These are phyloP conservation scores for Brasilioporus rufonigricans DNA, from an alignment of 768 basidiomycete species.

Conservation along the genomic window DNA sequence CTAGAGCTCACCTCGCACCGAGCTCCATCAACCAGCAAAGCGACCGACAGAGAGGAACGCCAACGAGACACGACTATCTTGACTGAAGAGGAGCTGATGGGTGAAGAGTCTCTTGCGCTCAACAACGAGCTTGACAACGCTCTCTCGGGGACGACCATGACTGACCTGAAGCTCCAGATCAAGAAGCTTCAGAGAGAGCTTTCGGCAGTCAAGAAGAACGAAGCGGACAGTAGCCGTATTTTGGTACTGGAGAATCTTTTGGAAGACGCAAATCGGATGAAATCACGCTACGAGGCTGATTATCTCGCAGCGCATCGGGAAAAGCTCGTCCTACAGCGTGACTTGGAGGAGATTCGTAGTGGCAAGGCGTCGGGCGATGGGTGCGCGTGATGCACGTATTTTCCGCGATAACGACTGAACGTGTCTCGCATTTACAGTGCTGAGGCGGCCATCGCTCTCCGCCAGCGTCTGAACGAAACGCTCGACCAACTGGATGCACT, in stretches of 20 bases:
- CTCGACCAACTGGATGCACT: conserved; percentile 76
- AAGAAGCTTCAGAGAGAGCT: conserved; percentile 80
- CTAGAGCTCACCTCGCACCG: conserved; percentile 69
- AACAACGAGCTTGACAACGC: conserved; percentile 89
- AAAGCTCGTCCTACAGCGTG: conserved; percentile 73
- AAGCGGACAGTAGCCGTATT: conserved; percentile 71
- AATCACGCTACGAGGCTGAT: conserved; percentile 83
- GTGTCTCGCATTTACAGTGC: conserved; percentile 43
- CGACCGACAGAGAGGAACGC: conserved; percentile 19
- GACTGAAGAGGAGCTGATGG: conserved; percentile 48
- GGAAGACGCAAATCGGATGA: conserved; percentile 89
- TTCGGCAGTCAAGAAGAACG: conserved; percentile 67
- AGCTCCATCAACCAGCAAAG: conserved; percentile 34
- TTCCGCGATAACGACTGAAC: conserved; percentile 1
- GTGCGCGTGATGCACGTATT: conserved; percentile 39
- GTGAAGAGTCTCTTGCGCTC: conserved; percentile 58
- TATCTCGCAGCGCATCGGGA: conserved; percentile 83
- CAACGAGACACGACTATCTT: conserved; percentile 27
- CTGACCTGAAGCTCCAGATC: conserved; percentile 87
- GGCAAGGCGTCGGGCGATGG: conserved; percentile 84
- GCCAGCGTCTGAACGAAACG: conserved; percentile 84
- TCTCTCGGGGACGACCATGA: conserved; percentile 81
- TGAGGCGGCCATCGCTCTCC: conserved; percentile 85
- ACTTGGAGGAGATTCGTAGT: conserved; percentile 85
- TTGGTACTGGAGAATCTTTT: conserved; percentile 89